Percentiles rank a stretch among this genome's conserved stretches.
These are phyloP conservation scores for Excoecaria agallocha DNA, from an alignment of 345 rosid genomes.

Conservation along the genomic window DNA sequence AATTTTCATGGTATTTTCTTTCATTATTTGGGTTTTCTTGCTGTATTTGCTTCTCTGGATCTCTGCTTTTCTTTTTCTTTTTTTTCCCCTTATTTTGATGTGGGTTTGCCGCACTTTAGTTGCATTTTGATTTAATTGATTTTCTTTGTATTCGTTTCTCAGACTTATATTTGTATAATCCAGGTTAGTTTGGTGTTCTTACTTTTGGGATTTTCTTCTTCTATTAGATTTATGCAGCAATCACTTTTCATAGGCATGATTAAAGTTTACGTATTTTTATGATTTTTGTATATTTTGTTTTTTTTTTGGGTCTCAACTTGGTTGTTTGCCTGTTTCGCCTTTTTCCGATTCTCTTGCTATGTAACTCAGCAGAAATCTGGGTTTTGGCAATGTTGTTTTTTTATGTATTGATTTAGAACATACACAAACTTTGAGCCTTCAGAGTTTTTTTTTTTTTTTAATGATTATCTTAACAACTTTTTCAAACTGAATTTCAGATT, in stretches of 20 bases:
- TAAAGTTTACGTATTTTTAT: not conserved
- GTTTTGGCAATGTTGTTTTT: constrained; percentile 2
- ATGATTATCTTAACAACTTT: not conserved
- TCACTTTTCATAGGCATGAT: not conserved
- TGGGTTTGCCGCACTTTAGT: not conserved
- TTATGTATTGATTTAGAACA: not conserved
- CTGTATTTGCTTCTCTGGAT: not conserved
- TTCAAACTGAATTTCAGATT: constrained; percentile 44
- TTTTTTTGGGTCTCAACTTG: not conserved
- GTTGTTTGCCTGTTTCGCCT: not conserved
- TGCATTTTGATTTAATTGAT: not conserved
- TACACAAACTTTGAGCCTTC: constrained; percentile 4
- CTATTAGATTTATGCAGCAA: not conserved
- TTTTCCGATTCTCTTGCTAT: not conserved
- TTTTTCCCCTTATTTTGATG: too few species aligned
- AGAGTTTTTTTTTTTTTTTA: not conserved
- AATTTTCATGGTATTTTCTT: not conserved
- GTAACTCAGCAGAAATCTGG: not conserved
- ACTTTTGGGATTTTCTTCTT: not conserved
- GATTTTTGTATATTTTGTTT: not conserved
- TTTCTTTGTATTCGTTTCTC: not conserved
- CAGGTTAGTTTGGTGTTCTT: not conserved
- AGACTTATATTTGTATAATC: not conserved
- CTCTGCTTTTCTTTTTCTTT: too few species aligned
- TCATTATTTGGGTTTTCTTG: not conserved